Base-by-base conservation (phyloP, 139 green algal genomes). In the Chlorella ohadii region DNA sequence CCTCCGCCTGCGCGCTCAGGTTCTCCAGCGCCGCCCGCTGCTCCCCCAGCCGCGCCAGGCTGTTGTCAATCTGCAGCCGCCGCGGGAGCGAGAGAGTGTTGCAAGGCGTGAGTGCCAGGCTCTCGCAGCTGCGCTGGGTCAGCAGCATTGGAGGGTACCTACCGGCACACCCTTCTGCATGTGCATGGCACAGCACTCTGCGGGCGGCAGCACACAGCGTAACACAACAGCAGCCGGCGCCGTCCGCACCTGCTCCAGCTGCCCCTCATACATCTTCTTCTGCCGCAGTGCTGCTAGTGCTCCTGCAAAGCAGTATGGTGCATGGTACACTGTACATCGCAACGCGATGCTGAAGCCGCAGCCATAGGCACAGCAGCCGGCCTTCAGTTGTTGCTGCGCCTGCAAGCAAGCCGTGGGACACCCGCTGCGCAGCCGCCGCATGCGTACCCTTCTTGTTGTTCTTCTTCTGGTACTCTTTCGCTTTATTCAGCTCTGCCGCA, bases 181-280 rank as follows among this genome's bases (percentile, higher is more conserved):
- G 34, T 4, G 34, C 34, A 73, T 5, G 20, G 33, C 65, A 39
- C 23, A 33, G 31, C 33, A 28, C 0, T 20, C 9, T n/a, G 33
- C 27, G 20, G 16, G 68, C 68, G 23, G 68, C 38, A 39, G 38
- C 7, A 7, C 15, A 33, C 4, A 31, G 36, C 68, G 68, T 38
- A 56, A 11, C 23, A 0, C 23, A 9, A 12, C 38, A 17, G 23
- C 17, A 6, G 25, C 70, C 11, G 9, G 70, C 39, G 5, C 34
- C 36, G 23, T 9, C 39, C 39, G 25, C n/a, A 99, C 84, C 65
- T 94, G 87, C 55, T 94, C 92, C 25, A 96, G 84, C 91, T 99
- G 95, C n/a, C 41, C 78, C 89, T 98, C 94, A 65, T 95, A 95
- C 84, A 98, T 87, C 84, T 98, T 98, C 86, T 98, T 98, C 89